phyloP scores from a whole-genome alignment of 805 yeast species.

The Wickerhamomyces bovis region DNA sequence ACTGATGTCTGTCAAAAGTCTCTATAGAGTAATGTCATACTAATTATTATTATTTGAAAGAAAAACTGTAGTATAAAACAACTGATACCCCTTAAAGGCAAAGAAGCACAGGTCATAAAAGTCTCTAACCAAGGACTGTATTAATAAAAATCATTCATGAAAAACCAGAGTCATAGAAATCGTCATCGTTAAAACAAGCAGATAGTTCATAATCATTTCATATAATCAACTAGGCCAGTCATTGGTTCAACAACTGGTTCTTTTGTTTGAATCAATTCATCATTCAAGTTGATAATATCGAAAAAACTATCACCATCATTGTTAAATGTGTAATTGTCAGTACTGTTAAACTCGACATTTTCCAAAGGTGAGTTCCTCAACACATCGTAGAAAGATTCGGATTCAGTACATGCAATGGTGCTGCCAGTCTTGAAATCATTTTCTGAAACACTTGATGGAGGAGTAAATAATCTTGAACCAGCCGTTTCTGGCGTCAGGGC shows the following conservation, averaged over 20 bases:
- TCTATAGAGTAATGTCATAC: too few species aligned
- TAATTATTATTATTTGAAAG: too few species aligned
- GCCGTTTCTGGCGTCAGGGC: constrained; percentile 14
- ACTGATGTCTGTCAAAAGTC: too few species aligned
- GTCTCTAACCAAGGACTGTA: too few species aligned
- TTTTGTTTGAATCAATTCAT: background rate
- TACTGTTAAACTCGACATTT: background rate
- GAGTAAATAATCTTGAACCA: constrained; percentile 11
- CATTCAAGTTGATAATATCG: background rate
- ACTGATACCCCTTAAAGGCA: too few species aligned
- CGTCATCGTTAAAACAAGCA: too few species aligned
- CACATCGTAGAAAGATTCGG: constrained; percentile 9
- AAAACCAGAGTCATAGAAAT: too few species aligned
- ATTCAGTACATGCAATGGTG: background rate
- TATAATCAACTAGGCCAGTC: background rate
- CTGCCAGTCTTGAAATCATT: constrained; percentile 1
- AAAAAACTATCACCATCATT: background rate
- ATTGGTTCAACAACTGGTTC: constrained; percentile 5
- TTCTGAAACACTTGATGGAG: constrained; percentile 19
- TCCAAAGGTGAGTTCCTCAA: constrained; percentile 19
- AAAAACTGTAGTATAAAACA: too few species aligned
- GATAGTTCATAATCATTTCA: too few species aligned
- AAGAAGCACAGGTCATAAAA: too few species aligned
- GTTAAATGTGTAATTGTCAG: background rate
- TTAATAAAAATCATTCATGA: too few species aligned